Evolutionary conservation across 164 flowering plant species (phyloP).

Genomic region (Brasenia schreberi): DNA sequence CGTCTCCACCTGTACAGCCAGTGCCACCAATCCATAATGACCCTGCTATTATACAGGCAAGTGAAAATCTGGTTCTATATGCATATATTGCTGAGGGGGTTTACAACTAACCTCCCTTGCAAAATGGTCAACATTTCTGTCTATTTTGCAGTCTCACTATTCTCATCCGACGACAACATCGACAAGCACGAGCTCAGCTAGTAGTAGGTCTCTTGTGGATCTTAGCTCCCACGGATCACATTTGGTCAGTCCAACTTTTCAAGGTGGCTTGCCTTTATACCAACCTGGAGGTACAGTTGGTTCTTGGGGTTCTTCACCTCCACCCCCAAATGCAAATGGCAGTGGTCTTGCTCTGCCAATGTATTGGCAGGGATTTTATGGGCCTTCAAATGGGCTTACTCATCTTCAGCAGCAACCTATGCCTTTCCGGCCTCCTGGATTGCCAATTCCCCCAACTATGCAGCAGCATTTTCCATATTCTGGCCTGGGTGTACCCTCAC

Average conservation of each 20-base stretch:
- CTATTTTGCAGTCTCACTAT: conserved; percentile 71
- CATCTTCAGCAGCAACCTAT: conserved; percentile 60
- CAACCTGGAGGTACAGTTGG: conserved; percentile 65
- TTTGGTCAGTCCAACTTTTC: conserved; percentile 50
- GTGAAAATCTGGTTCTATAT: neutral
- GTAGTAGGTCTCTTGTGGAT: conserved; percentile 37
- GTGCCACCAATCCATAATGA: conserved; percentile 53
- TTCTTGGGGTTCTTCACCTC: conserved; percentile 67
- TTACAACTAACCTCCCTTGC: neutral
- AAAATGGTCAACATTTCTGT: neutral
- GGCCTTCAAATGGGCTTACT: conserved; percentile 55
- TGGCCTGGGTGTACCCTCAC: conserved; percentile 35
- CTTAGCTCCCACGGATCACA: conserved; percentile 34
- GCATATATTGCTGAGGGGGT: neutral
- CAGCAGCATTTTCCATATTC: conserved; percentile 72
- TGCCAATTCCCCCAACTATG: conserved; percentile 54
- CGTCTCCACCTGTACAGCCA: conserved; percentile 64
- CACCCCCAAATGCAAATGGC: conserved; percentile 48
- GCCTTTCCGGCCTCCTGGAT: conserved; percentile 57
- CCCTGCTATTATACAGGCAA: conserved; percentile 90
- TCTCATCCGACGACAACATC: conserved; percentile 44
- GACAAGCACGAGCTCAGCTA: conserved; percentile 49
- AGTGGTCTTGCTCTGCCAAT: conserved; percentile 66
- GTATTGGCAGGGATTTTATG: conserved; percentile 89
- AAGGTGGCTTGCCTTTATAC: conserved; percentile 61